phyloP scores from a whole-genome alignment of 2,329 filamentous ascomycete genomes.

The Pyrenophora teres region DNA sequence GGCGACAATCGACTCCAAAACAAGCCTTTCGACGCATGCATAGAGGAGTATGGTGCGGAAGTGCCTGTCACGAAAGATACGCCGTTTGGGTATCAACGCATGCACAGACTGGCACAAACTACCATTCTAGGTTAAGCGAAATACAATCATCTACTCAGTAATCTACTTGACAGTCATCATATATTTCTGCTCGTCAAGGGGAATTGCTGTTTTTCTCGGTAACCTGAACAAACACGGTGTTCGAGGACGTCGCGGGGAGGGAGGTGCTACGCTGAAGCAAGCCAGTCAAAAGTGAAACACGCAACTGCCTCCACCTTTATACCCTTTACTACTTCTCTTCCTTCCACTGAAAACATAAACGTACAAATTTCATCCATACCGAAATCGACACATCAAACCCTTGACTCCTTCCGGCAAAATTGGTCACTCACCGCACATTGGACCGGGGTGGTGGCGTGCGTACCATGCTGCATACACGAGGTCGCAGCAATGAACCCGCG shows the following conservation, averaged over 20 bases:
- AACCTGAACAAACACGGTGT: too few relatives aligned
- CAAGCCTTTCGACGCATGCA: slow-evolving; percentile 49
- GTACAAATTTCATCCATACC: too few relatives aligned
- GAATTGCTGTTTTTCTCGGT: too few relatives aligned
- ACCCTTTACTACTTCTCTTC: too few relatives aligned
- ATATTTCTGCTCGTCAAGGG: too few relatives aligned
- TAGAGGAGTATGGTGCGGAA: slow-evolving; percentile 33
- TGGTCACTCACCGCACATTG: slow-evolving; percentile 1
- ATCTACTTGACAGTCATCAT: too few relatives aligned
- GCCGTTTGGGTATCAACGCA: slow-evolving; percentile 29
- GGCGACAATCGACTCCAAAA: slow-evolving; percentile 43
- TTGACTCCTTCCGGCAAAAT: not conserved
- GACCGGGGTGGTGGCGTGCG: not conserved
- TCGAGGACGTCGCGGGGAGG: too few relatives aligned
- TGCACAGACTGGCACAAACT: slow-evolving; percentile 30
- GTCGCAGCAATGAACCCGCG: not conserved
- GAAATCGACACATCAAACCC: too few relatives aligned
- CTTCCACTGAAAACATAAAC: too few relatives aligned
- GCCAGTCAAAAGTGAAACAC: not conserved
- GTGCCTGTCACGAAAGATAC: slow-evolving; percentile 17
- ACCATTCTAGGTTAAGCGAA: slow-evolving; percentile 17
- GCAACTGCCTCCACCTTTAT: too few relatives aligned
- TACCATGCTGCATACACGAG: not conserved
- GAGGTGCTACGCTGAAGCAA: not conserved
- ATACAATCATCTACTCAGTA: too few relatives aligned